These are phyloP conservation scores for Lachancea cidri DNA, from an alignment of 805 yeast species.

Conservation along the genomic window DNA sequence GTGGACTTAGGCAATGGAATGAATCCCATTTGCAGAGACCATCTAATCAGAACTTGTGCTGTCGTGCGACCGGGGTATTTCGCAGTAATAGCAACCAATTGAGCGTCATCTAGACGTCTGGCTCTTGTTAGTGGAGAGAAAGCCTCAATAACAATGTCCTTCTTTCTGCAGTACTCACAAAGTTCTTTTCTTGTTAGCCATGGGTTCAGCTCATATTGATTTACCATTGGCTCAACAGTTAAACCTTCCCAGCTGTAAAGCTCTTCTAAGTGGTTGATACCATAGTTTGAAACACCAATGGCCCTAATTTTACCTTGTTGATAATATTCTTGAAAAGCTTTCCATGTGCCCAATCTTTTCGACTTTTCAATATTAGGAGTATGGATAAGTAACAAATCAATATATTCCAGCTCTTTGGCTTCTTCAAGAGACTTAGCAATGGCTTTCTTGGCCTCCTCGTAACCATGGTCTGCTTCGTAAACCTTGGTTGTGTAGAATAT, in stretches of 20 bases:
- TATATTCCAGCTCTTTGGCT: constrained; percentile 35
- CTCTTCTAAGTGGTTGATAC: constrained; percentile 45
- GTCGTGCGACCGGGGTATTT: constrained; percentile 49
- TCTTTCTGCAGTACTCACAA: constrained; percentile 47
- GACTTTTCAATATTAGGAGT: constrained; percentile 36
- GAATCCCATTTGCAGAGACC: constrained; percentile 70
- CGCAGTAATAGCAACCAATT: constrained; percentile 42
- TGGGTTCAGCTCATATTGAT: constrained; percentile 84
- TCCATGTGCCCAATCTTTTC: constrained; percentile 65
- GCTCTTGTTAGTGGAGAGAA: constrained; percentile 60
- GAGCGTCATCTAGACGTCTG: constrained; percentile 42
- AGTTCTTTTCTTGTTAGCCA: constrained; percentile 65
- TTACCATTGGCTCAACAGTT: constrained; percentile 60
- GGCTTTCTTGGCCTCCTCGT: constrained; percentile 57
- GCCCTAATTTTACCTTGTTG: constrained; percentile 56
- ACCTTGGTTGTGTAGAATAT: constrained; percentile 69
- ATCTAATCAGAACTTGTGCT: constrained; percentile 62
- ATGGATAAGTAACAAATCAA: constrained; percentile 20
- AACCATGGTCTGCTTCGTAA: constrained; percentile 74
- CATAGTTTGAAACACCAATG: constrained; percentile 73
- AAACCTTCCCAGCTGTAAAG: constrained; percentile 50
- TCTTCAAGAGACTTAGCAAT: constrained; percentile 56
- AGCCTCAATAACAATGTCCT: constrained; percentile 57
- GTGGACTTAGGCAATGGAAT: constrained; percentile 72
- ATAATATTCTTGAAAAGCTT: constrained; percentile 62